Conservation (phyloP, 768 basidiomycete genomes). For the Lentinula detonsa region DNA sequence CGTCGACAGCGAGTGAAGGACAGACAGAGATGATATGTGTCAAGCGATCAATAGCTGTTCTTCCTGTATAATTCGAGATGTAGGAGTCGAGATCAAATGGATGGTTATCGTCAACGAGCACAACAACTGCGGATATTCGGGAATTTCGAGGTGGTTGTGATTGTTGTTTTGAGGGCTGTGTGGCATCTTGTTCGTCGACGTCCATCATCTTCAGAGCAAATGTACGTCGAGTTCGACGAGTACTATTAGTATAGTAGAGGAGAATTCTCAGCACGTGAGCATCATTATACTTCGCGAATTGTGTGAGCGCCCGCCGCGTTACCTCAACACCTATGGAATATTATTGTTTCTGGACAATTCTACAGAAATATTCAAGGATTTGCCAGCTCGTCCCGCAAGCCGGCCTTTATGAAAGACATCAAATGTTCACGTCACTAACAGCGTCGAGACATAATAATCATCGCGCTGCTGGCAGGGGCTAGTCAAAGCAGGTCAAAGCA, state of each 20-base stretch:
- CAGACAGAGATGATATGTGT: conserved; percentile 59
- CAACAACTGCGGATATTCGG: conserved; percentile 16
- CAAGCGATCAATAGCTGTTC: conserved; percentile 70
- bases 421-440: no score
- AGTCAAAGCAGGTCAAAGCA: background rate
- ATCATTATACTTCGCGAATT: background rate
- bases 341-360: no score
- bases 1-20: conserved; percentile 67
- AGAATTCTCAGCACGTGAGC: background rate
- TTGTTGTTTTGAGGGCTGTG: conserved; percentile 9
- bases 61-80: conserved; percentile 71
- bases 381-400: no score
- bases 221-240: no score
- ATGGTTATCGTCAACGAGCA: conserved; percentile 67
- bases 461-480: background rate
- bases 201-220: conserved; percentile 3
- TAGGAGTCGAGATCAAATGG: conserved; percentile 86
- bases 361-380: no score
- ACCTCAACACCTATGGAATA: no score
- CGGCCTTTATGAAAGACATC: no score
- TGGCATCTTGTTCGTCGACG: conserved; percentile 2
- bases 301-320: no score
- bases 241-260: background rate
- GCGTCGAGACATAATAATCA: no score
- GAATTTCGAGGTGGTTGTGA: conserved; percentile 7